Evolutionary conservation across 257 asterid species (phyloP).

Genomic region (Paulownia fortunei): DNA sequence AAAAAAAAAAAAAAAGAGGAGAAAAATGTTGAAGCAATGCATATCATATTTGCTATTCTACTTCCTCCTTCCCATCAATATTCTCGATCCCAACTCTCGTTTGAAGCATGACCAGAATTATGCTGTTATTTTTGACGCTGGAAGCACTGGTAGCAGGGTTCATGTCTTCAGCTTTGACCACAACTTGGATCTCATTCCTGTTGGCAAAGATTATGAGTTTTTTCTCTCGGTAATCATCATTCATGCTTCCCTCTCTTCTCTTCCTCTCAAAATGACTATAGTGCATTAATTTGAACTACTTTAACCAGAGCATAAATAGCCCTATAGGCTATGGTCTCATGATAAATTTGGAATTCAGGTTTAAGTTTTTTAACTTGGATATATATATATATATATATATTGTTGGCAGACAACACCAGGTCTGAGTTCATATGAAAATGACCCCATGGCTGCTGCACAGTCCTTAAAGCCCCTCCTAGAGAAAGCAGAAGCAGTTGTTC

Average conservation of each 20-base stretch:
- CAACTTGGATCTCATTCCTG: constrained; percentile 30
- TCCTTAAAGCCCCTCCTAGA: constrained; percentile 53
- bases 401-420: constrained; percentile 61
- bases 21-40: constrained; percentile 8
- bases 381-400: neutral
- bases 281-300: no score
- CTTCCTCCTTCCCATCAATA: neutral
- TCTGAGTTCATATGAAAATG: constrained; percentile 59
- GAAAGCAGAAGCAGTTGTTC: constrained; percentile 61
- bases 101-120: no score
- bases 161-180: constrained; percentile 42
- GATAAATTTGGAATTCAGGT: no score
- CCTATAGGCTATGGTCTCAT: neutral
- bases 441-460: constrained; percentile 64
- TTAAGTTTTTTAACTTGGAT: neutral
- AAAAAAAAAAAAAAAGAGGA: no score
- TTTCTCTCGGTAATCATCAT: constrained; percentile 16
- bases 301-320: no score
- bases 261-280: no score
- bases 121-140: constrained; percentile 43
- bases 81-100: no score
- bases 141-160: constrained; percentile 50
- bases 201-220: constrained; percentile 31
- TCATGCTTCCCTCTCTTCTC: no score
- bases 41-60: neutral